Evolutionary conservation across 495 filamentous ascomycete genomes (phyloP), one percentile per base, ranked within the genome.

Genomic region (Tuber borchii): DNA sequence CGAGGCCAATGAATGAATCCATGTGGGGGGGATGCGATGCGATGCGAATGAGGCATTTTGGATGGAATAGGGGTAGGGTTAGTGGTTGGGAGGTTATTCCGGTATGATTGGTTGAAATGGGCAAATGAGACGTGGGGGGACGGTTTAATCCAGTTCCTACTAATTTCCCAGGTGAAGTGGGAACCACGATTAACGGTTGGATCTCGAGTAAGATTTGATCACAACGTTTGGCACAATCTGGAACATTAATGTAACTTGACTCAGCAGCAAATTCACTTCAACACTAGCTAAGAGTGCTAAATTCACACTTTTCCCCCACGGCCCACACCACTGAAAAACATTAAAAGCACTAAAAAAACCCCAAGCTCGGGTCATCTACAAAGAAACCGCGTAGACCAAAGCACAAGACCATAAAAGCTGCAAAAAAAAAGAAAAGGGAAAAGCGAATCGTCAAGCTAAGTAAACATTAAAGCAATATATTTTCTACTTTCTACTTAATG

Each of bases 361-460:
- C 10, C 26, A 65, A 65, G 56, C 56, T 34, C 56, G 56, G 56
- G 26, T 1, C 26, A 19, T 65, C 56, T 12, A 34, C n/a, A 14
- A 34, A 31, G 26, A 31, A 17, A 31, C 19, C 12, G 2, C 0
- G 14, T 65, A 26, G 14, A 12, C 3, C 26, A 34, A 34, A 34
- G n/a, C 51, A 56, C 3, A n/a, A 34, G 26, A 34, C 26, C 56
- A 19, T 65, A 65, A 65, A 34, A n/a, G 31, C 31, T 40, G 0
- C 5, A 40, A 40, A 40, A 48, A 31, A 10, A 2, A 61, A 61
- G n/a, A 61, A 61, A 26, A 26, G 0, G 9, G 14, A 31, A 61
- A 65, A 65, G 56, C 31, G 56, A 34, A 65, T 65, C 56, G 26
- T 65, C 56, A 65, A 65, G 56, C 31, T 65, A 56, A 56, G 48